A percentile compares a stretch with the other conserved stretches of the same genome.
Evolutionary conservation across 352 stramenopile species (phyloP).

Genomic region (Phytopythium litorale): DNA sequence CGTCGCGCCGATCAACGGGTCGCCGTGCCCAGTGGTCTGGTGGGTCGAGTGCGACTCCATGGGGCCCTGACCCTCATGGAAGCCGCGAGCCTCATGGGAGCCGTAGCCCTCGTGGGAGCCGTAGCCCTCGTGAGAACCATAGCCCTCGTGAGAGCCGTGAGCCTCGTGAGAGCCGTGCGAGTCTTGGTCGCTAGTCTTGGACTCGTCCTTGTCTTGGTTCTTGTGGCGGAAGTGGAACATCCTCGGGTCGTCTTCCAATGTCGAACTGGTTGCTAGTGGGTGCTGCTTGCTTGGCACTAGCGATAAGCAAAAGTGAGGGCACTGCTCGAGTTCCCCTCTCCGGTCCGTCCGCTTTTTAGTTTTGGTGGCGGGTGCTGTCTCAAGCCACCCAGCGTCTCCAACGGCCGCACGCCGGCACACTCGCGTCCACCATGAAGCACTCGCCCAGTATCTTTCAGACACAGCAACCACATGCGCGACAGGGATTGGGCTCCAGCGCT

Average conservation of each 20-base stretch:
- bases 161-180: neutral
- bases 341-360: too few species aligned
- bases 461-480: too few species aligned
- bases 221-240: slow-evolving; percentile 7
- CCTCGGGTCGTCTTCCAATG: neutral
- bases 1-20: neutral
- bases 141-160: neutral
- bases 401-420: too few species aligned
- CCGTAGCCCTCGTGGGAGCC: neutral
- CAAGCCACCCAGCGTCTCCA: too few species aligned
- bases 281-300: neutral
- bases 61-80: neutral
- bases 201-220: neutral
- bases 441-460: too few species aligned
- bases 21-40: neutral
- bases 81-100: neutral
- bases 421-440: too few species aligned
- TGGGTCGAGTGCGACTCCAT: neutral
- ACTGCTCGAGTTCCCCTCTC: neutral
- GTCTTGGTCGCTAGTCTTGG: neutral
- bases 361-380: too few species aligned
- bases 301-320: neutral
- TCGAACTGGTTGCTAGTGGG: neutral
- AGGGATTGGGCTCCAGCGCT: neutral
- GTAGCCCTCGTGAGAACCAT: neutral